Evolutionary conservation across 805 yeast species (phyloP), one percentile per base, ranked within the genome.

Genomic region (Wickerhamiella parazyma): DNA sequence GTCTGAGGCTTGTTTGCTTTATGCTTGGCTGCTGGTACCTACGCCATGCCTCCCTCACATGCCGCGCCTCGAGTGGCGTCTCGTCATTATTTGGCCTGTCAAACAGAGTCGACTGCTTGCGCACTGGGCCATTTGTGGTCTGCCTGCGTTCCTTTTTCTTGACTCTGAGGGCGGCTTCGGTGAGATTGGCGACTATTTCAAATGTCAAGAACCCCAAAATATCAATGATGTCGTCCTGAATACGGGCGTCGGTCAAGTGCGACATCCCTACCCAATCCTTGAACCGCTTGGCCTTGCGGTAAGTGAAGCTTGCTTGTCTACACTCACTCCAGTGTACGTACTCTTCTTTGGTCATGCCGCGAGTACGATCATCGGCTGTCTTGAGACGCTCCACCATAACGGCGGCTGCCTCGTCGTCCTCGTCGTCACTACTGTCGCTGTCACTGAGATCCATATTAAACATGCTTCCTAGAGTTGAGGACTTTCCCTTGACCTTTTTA

Each of bases 311-410:
- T 1, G 97, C 97, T 61, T 91, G 98, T 49, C 98, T 74, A 63
- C 98, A 91, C 57, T 91, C 98, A 10, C 95, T 83, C 96, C 97
- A 91, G 59, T 91, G 98, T 14, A 87, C 98, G 56, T 91, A 91
- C 58, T 91, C 98, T 55, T 91, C 95, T 56, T 78, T 80, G 0
- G 98, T 91, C 98, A 91, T 91, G 52, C 80, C 73, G 50, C 70
- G 75, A 0, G 98, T 91, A 49, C 98, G 70, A 41, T 91, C 95
- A 62, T 91, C 98, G 3, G 96, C 96, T 61, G 75, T 78, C 55
- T 86, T 85, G 51, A 91, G 70, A 46, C 96, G 68, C 59, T 86
- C 85, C 60, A 85, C 64, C n/a, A 94, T 84, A 0, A 94, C 91
- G 56, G 87, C 96, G 42, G 80, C 94, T 34, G 84, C 95, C 54